phyloP scores from a whole-genome alignment of 192 early-diverging fungal genomes.

The Coemansia furcata region DNA sequence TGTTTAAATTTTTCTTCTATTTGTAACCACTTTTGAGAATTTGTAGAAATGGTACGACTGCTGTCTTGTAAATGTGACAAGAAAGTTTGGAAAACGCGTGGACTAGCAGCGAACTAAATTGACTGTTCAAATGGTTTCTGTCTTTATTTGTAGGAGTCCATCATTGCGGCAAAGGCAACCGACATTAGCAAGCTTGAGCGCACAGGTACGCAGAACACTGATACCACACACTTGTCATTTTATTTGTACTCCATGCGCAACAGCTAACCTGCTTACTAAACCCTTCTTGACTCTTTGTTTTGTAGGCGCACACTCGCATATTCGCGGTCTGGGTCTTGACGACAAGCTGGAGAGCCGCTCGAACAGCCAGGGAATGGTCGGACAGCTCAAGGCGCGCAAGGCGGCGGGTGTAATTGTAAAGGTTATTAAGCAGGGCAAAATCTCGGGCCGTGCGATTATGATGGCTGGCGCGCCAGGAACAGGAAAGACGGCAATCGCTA shows the following conservation, averaged over 20 bases:
- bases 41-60: neutral
- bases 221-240: neutral
- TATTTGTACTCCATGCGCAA: neutral
- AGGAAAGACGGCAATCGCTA: conserved; percentile 99
- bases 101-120: neutral
- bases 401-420: conserved; percentile 96
- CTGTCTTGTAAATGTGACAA: neutral
- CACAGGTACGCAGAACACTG: conserved; percentile 21
- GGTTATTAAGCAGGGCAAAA: conserved; percentile 97
- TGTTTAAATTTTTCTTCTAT: neutral
- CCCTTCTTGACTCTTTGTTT: neutral
- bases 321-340: conserved; percentile 93
- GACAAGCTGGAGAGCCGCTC: conserved; percentile 86
- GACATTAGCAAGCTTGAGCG: conserved; percentile 55
- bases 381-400: conserved; percentile 89
- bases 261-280: neutral
- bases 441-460: conserved; percentile 93
- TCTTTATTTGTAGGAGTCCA: conserved; percentile 40
- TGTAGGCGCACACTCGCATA: conserved; percentile 95
- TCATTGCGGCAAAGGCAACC: conserved; percentile 46
- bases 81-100: neutral
- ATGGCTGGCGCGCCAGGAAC: conserved; percentile 99
- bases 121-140: neutral
- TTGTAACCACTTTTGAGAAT: neutral
- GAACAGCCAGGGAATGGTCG: conserved; percentile 96